These are phyloP conservation scores for Clathrospora elynae DNA, from an alignment of 2,329 filamentous ascomycete genomes.

Conservation along the genomic window DNA sequence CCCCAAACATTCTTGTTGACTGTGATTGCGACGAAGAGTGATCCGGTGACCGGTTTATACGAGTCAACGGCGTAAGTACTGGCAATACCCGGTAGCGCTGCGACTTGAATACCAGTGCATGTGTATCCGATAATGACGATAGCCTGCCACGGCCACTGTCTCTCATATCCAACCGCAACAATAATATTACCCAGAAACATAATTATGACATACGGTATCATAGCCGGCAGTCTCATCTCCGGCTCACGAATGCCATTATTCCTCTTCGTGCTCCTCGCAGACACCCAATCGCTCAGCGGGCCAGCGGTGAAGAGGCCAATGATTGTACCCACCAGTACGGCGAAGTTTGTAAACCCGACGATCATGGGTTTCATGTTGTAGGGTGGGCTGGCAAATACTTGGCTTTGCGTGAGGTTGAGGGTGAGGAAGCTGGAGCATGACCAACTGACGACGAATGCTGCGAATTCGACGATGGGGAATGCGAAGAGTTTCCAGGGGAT, in stretches of 20 bases:
- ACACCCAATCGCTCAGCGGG: constrained; percentile 63
- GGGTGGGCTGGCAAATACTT: constrained; percentile 60
- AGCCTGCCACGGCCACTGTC: constrained; percentile 59
- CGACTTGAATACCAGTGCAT: constrained; percentile 63
- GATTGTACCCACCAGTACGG: constrained; percentile 59
- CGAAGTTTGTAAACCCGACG: constrained; percentile 64
- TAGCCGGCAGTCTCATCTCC: constrained; percentile 62
- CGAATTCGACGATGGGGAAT: constrained; percentile 67
- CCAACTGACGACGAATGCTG: constrained; percentile 67
- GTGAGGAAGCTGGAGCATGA: constrained; percentile 62
- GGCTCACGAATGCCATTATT: constrained; percentile 63
- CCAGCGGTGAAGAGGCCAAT: constrained; percentile 63
- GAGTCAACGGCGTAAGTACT: constrained; percentile 66
- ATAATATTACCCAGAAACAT: constrained; percentile 64
- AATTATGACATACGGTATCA: constrained; percentile 63
- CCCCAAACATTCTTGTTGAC: constrained; percentile 70
- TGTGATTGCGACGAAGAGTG: constrained; percentile 64
- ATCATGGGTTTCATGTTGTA: constrained; percentile 59
- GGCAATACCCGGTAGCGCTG: constrained; percentile 64
- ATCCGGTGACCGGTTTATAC: constrained; percentile 67
- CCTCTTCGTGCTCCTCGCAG: constrained; percentile 56
- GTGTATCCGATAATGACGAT: constrained; percentile 65
- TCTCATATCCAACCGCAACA: constrained; percentile 59
- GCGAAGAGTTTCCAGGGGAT: constrained; percentile 66
- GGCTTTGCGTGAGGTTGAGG: constrained; percentile 64